Conservation (phyloP, 2,329 filamentous ascomycete genomes). For the Monosporascus cannonballus region DNA sequence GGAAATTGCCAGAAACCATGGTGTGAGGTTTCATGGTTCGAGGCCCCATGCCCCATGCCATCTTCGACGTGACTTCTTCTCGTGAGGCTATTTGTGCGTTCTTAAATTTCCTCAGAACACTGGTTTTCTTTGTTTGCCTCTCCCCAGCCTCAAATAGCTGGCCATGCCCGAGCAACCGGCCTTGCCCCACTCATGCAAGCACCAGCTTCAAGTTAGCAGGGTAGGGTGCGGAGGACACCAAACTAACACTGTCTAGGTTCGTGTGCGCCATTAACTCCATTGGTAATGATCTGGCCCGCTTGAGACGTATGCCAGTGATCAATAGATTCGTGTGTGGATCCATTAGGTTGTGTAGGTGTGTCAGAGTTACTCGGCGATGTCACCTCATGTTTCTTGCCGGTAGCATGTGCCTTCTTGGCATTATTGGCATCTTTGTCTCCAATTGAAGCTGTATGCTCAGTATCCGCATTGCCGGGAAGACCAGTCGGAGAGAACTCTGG, state of each 20-base stretch:
- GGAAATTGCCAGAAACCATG: neutral
- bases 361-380: neutral
- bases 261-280: neutral
- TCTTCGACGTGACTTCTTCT: neutral
- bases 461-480: neutral
- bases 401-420: neutral
- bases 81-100: neutral
- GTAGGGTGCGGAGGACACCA: neutral
- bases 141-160: neutral
- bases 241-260: neutral
- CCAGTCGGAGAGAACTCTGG: conserved; percentile 51
- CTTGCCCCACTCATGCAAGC: neutral
- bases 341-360: neutral
- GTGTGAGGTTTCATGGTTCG: neutral
- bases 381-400: neutral
- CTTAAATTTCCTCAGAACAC: neutral
- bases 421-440: neutral
- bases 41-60: neutral
- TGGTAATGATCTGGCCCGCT: neutral
- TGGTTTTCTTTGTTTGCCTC: neutral
- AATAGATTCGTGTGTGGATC: neutral
- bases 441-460: neutral
- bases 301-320: neutral
- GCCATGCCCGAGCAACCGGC: too few species aligned
- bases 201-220: neutral